These are phyloP conservation scores for Quercus alba DNA, from an alignment of 306 rosid genomes.

Conservation along the genomic window DNA sequence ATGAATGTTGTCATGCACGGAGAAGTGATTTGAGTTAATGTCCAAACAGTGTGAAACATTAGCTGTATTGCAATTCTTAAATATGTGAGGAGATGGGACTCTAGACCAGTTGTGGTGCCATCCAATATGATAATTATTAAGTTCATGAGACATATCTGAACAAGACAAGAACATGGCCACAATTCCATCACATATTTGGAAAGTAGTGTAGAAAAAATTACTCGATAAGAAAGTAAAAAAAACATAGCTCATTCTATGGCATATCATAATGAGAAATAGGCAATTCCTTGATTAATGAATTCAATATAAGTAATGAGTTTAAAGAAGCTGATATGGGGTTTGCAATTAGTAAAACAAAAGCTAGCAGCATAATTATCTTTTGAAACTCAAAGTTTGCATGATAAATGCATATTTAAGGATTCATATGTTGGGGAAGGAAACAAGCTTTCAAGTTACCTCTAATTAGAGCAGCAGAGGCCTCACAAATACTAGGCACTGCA, in stretches of 20 bases:
- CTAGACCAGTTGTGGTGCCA: not conserved
- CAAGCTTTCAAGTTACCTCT: conserved; percentile 44
- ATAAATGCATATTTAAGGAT: not conserved
- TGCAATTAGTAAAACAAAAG: not conserved
- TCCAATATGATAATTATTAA: not conserved
- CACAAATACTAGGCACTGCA: conserved; percentile 66
- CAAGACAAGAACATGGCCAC: not conserved
- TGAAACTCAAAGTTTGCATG: not conserved
- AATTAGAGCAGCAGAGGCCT: conserved; percentile 64
- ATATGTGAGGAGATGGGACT: not conserved
- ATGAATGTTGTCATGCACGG: not conserved
- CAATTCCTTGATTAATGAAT: not conserved
- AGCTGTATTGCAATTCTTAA: not conserved
- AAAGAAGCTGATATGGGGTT: not conserved
- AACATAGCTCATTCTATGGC: not conserved
- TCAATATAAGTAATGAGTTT: not conserved
- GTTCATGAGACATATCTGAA: not conserved
- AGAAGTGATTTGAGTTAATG: not conserved
- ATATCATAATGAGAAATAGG: too few species aligned
- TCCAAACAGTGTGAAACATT: not conserved
- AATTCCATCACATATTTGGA: not conserved
- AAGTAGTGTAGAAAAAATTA: not conserved
- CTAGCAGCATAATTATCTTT: not conserved
- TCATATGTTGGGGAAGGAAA: not conserved
- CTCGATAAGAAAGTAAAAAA: not conserved